phyloP scores from a whole-genome alignment of 768 basidiomycete species.

The Lentinula detonsa region DNA sequence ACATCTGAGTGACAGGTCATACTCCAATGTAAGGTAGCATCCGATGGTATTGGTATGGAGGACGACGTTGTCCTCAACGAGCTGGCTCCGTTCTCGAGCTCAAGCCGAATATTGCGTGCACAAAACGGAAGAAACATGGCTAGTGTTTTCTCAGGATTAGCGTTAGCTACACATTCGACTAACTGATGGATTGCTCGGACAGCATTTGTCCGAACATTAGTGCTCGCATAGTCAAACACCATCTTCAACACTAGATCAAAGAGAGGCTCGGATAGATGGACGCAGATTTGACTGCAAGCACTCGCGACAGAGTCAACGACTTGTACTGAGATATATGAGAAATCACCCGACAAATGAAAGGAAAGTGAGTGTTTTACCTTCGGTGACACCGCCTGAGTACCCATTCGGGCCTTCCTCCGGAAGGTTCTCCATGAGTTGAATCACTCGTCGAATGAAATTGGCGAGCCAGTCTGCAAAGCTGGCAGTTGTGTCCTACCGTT shows the following conservation, averaged over 20 bases:
- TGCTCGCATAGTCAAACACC: conserved; percentile 78
- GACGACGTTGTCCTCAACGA: conserved; percentile 66
- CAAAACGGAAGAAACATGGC: conserved; percentile 77
- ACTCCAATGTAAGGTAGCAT: conserved; percentile 89
- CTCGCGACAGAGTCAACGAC: conserved; percentile 72
- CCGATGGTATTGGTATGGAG: conserved; percentile 64
- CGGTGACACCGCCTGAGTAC: conserved; percentile 53
- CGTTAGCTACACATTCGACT: conserved; percentile 80
- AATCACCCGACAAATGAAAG: not conserved
- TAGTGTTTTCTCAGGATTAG: conserved; percentile 70
- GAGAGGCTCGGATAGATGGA: conserved; percentile 65
- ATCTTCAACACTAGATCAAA: conserved; percentile 80
- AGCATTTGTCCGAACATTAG: conserved; percentile 77
- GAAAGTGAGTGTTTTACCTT: conserved; percentile 35
- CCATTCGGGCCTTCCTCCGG: conserved; percentile 74
- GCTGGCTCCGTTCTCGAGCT: conserved; percentile 83
- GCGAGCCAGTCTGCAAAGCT: conserved; percentile 80
- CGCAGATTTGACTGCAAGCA: conserved; percentile 73
- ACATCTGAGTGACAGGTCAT: conserved; percentile 17
- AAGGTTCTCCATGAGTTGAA: conserved; percentile 77
- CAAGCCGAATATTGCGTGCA: conserved; percentile 57
- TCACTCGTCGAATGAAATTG: conserved; percentile 73
- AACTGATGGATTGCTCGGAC: conserved; percentile 84
- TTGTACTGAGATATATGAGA: conserved; percentile 39
- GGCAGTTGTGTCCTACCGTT: conserved; percentile 52